A percentile compares a stretch with the other conserved stretches of the same genome.
Conservation (phyloP, 805 yeast genomes). For the Candida michaelii region DNA sequence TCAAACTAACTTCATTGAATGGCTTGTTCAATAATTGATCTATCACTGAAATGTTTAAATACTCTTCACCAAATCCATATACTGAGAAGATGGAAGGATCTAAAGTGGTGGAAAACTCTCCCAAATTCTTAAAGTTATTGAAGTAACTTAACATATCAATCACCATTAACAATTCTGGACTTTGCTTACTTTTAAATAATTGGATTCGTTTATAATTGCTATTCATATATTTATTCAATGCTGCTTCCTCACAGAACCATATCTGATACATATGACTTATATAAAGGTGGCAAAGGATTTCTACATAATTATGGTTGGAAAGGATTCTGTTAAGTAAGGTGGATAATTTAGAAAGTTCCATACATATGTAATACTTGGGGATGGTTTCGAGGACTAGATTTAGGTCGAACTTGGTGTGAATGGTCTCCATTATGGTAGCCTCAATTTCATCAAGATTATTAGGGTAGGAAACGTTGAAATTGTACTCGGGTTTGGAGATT, state of each 20-base stretch:
- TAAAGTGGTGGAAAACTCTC: not conserved
- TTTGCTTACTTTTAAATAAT: conserved; percentile 1
- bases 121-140: conserved; percentile 7
- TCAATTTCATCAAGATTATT: conserved; percentile 31
- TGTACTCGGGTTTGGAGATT: conserved; percentile 1
- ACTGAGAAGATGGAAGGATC: not conserved
- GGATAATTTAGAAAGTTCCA: conserved; percentile 12
- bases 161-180: conserved; percentile 5
- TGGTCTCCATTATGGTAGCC: conserved; percentile 23
- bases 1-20: conserved; percentile 7
- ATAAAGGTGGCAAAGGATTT: conserved; percentile 10
- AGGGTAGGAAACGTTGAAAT: conserved; percentile 28
- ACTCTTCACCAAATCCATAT: conserved; percentile 12
- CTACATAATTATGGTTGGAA: conserved; percentile 5
- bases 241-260: conserved; percentile 13
- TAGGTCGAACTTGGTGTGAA: conserved; percentile 13
- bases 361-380: conserved; percentile 14
- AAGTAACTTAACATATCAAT: conserved; percentile 11
- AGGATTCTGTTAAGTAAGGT: conserved; percentile 7
- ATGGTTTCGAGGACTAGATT: conserved; percentile 18
- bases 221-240: conserved; percentile 1
- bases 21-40: conserved; percentile 10
- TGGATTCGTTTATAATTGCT: conserved; percentile 6
- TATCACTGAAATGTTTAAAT: conserved; percentile 2
- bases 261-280: conserved; percentile 11